A percentile compares a stretch with the other conserved stretches of the same genome.
These are phyloP conservation scores for Crithidia bombi DNA, from an alignment of 208 protist genomes.

Conservation along the genomic window DNA sequence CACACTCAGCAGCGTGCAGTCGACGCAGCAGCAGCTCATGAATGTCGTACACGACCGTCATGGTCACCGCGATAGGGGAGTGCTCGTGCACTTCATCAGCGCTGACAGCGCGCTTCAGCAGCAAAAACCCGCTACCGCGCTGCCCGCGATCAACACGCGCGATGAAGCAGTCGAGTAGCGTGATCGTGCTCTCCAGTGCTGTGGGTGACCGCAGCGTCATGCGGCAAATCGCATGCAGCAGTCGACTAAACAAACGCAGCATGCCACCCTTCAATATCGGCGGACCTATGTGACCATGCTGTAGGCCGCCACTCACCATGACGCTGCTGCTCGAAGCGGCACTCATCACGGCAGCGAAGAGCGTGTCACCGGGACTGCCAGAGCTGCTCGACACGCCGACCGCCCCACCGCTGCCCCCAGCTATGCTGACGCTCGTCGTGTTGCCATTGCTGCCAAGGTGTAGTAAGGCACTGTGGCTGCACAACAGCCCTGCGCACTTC, in stretches of 20 bases:
- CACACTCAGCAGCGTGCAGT: conserved; percentile 47
- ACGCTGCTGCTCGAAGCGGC: conserved; percentile 6
- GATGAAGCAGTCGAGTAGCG: conserved; percentile 51
- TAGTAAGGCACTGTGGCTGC: conserved; percentile 49
- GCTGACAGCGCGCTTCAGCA: conserved; percentile 43
- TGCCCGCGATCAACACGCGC: conserved; percentile 50
- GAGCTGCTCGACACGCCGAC: conserved; percentile 16
- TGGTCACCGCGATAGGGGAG: conserved; percentile 61
- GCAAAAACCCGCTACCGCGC: conserved; percentile 40
- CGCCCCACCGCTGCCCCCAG: conserved; percentile 4
- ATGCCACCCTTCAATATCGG: conserved; percentile 60
- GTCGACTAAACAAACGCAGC: conserved; percentile 78
- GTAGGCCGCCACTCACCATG: not conserved
- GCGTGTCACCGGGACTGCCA: conserved; percentile 19
- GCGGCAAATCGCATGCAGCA: conserved; percentile 65
- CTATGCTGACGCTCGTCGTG: conserved; percentile 13
- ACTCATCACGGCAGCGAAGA: conserved; percentile 21
- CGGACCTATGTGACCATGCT: not conserved
- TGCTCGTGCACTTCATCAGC: conserved; percentile 60
- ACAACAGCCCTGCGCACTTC: conserved; percentile 67
- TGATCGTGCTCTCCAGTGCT: conserved; percentile 44
- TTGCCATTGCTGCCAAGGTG: conserved; percentile 57
- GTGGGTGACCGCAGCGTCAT: conserved; percentile 58
- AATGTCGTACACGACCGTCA: conserved; percentile 65
- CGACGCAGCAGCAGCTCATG: conserved; percentile 77